Percentiles rank a stretch among this genome's conserved stretches.
phyloP scores from a whole-genome alignment of 1,284 basidiomycete species.

The Puccinia polysora region DNA sequence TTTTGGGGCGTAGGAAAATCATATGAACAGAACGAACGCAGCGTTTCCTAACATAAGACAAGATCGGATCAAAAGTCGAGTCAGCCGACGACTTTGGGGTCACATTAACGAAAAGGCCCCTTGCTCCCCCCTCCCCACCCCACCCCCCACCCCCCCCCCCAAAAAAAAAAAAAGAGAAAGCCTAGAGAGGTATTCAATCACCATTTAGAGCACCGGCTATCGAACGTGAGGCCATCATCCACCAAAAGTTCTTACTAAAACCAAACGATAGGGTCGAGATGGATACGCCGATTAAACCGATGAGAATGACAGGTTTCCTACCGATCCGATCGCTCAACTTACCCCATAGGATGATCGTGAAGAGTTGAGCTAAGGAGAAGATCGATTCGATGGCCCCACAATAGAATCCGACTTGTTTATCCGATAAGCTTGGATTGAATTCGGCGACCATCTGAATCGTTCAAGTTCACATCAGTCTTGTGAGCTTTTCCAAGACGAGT shows the following conservation, averaged over 20 bases:
- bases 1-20: background rate
- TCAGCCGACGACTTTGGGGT: too few relatives aligned
- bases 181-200: background rate
- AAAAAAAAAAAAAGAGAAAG: too few relatives aligned
- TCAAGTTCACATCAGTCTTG: constrained; percentile 44
- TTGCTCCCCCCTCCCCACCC: too few relatives aligned
- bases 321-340: constrained; percentile 53
- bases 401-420: constrained; percentile 50
- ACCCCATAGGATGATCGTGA: constrained; percentile 53
- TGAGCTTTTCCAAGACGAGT: background rate
- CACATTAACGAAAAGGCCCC: background rate
- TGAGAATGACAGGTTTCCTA: constrained; percentile 54
- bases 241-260: constrained; percentile 50
- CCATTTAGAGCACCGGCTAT: constrained; percentile 50
- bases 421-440: constrained; percentile 26
- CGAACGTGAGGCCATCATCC: constrained; percentile 51
- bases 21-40: constrained; percentile 45
- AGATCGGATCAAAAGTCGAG: background rate
- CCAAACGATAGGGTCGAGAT: constrained; percentile 54
- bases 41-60: background rate
- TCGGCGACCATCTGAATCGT: constrained; percentile 47
- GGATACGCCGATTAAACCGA: constrained; percentile 53
- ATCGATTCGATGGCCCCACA: constrained; percentile 51
- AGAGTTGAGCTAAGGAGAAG: constrained; percentile 53
- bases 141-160: too few relatives aligned